phyloP scores from a whole-genome alignment of 1,139 yeast genomes.

The Geotrichum citri-aurantii region DNA sequence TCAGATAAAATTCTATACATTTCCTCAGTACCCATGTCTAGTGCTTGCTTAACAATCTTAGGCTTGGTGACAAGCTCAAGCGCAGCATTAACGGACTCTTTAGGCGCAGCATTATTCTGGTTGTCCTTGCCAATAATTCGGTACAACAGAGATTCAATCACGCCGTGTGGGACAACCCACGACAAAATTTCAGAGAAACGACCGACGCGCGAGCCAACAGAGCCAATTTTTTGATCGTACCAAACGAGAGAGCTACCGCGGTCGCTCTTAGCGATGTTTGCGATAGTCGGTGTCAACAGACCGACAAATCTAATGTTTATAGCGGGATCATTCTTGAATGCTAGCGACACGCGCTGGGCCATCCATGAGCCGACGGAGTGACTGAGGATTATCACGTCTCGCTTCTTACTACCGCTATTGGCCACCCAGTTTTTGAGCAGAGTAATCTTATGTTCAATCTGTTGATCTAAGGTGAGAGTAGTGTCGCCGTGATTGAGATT shows the following conservation, averaged over 20 bases:
- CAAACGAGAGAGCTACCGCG: constrained; percentile 44
- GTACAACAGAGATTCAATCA: constrained; percentile 17
- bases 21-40: constrained; percentile 55
- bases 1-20: constrained; percentile 42
- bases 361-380: constrained; percentile 63
- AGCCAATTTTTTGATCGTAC: constrained; percentile 22
- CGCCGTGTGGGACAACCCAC: constrained; percentile 23
- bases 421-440: constrained; percentile 36
- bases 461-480: constrained; percentile 44
- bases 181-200: constrained; percentile 21
- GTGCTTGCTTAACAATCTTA: constrained; percentile 45
- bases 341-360: constrained; percentile 44
- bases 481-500: constrained; percentile 23
- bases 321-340: constrained; percentile 19
- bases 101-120: constrained; percentile 24
- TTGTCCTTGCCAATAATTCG: constrained; percentile 21
- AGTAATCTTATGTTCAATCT: constrained; percentile 46
- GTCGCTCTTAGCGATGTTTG: constrained; percentile 48
- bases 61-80: constrained; percentile 40
- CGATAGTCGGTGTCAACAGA: constrained; percentile 57
- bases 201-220: constrained; percentile 16
- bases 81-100: constrained; percentile 44
- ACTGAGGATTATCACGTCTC: constrained; percentile 46
- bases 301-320: constrained; percentile 44
- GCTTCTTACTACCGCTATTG: constrained; percentile 20